These are phyloP conservation scores for Trichophyton equinum DNA, from an alignment of 2,329 filamentous ascomycete species.

Conservation along the genomic window DNA sequence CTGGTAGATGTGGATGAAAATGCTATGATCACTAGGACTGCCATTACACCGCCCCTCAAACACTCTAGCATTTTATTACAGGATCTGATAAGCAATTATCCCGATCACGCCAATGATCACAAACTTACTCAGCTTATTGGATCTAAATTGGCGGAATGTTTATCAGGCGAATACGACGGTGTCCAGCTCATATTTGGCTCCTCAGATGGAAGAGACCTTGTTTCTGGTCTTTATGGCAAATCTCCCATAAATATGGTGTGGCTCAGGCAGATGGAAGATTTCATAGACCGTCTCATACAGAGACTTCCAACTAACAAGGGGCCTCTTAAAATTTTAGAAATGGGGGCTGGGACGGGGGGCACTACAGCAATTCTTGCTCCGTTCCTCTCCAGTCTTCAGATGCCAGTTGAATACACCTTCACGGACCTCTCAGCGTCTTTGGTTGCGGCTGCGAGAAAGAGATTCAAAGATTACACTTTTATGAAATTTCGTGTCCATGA, in stretches of 20 bases:
- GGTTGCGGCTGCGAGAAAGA: slow-evolving; percentile 23
- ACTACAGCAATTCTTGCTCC: slow-evolving; percentile 24
- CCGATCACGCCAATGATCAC: slow-evolving; percentile 3
- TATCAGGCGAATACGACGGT: slow-evolving; percentile 3
- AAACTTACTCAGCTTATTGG: slow-evolving; percentile 6
- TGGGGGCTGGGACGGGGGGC: slow-evolving; percentile 30
- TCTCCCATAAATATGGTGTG: slow-evolving; percentile 6
- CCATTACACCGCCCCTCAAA: not conserved
- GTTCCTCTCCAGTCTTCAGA: slow-evolving; percentile 17
- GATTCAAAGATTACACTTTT: slow-evolving; percentile 20
- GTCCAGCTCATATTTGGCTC: slow-evolving; percentile 6
- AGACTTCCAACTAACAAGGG: not conserved
- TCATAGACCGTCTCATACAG: slow-evolving; percentile 1
- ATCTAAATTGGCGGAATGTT: slow-evolving; percentile 4
- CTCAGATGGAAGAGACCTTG: not conserved
- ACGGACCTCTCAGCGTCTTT: slow-evolving; percentile 29
- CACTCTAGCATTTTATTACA: not conserved
- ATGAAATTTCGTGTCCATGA: slow-evolving; percentile 25
- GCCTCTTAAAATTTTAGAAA: slow-evolving; percentile 23
- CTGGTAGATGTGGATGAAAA: slow-evolving; percentile 3
- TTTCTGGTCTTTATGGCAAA: slow-evolving; percentile 3
- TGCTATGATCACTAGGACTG: not conserved
- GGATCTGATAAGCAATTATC: not conserved
- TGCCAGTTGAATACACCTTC: slow-evolving; percentile 29
- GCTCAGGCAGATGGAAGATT: slow-evolving; percentile 5